Conservation (phyloP, 2,329 filamentous ascomycete genomes). For the Penicillium sp. region DNA sequence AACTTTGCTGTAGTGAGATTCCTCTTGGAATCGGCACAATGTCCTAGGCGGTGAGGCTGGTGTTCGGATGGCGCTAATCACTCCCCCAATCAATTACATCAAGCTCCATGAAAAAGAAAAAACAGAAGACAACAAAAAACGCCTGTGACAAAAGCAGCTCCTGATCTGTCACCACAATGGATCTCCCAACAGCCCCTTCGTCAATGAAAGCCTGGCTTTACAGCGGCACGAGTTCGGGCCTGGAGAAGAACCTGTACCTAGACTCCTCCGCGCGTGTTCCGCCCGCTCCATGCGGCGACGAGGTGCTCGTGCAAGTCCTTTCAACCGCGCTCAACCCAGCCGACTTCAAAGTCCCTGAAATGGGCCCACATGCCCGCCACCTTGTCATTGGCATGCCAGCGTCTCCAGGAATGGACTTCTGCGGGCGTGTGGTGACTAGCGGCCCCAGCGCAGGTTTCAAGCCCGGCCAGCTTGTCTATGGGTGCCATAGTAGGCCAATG, state of each 20-base stretch:
- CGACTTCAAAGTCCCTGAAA: slow-evolving; percentile 63
- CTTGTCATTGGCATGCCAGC: slow-evolving; percentile 44
- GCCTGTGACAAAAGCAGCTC: background rate
- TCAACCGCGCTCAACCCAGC: slow-evolving; percentile 59
- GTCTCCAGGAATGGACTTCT: slow-evolving; percentile 53
- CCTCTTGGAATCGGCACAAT: too few relatives aligned
- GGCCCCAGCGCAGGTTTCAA: slow-evolving; percentile 32
- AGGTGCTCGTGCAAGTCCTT: slow-evolving; percentile 57
- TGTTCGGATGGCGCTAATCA: too few relatives aligned
- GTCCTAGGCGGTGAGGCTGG: too few relatives aligned
- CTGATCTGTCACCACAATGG: background rate
- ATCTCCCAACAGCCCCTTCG: slow-evolving; percentile 12
- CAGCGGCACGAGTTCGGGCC: slow-evolving; percentile 42
- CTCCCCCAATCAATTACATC: background rate
- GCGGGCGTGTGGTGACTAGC: slow-evolving; percentile 44
- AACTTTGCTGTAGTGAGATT: too few relatives aligned
- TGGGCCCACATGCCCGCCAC: slow-evolving; percentile 39
- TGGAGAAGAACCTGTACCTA: slow-evolving; percentile 56
- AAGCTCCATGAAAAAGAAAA: background rate
- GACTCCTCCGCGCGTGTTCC: slow-evolving; percentile 45
- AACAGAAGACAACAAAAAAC: too few relatives aligned
- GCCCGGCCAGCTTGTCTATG: slow-evolving; percentile 49
- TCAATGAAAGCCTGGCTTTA: slow-evolving; percentile 62
- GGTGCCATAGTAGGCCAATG: slow-evolving; percentile 30
- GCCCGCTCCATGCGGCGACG: slow-evolving; percentile 37